Evolutionary conservation across 2,329 filamentous ascomycete species (phyloP).

Genomic region (Colletotrichum sp.): DNA sequence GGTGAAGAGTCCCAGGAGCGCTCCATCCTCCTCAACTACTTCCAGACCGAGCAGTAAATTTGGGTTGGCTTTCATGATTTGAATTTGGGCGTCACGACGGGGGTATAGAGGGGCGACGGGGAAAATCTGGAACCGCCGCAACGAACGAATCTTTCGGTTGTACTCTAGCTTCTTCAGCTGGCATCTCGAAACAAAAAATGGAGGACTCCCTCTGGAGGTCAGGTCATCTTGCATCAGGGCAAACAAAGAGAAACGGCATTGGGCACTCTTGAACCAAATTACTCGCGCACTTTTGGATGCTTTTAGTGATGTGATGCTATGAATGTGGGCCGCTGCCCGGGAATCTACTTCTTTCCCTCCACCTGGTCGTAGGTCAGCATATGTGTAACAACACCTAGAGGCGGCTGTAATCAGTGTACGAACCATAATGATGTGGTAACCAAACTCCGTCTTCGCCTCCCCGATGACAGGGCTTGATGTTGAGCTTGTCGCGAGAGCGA

Average conservation of each 20-base stretch:
- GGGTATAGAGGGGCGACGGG: slow-evolving; percentile 20
- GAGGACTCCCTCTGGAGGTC: slow-evolving; percentile 39
- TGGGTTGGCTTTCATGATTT: slow-evolving; percentile 27
- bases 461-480: slow-evolving; percentile 68
- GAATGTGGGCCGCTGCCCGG: background rate
- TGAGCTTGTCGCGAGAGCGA: slow-evolving; percentile 70
- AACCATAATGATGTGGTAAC: slow-evolving; percentile 84
- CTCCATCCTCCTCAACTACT: slow-evolving; percentile 99
- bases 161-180: slow-evolving; percentile 53
- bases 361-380: slow-evolving; percentile 31
- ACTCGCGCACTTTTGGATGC: background rate
- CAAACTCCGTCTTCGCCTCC: slow-evolving; percentile 76
- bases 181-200: slow-evolving; percentile 41
- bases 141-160: slow-evolving; percentile 39
- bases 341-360: slow-evolving; percentile 44
- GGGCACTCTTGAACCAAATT: slow-evolving; percentile 19
- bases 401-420: slow-evolving; percentile 14
- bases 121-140: slow-evolving; percentile 13
- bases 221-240: slow-evolving; percentile 37
- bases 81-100: slow-evolving; percentile 33
- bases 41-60: slow-evolving; percentile 84
- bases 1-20: slow-evolving; percentile 99
- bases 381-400: background rate
- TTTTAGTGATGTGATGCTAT: background rate
- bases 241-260: slow-evolving; percentile 25